Base-by-base conservation (phyloP, 2,329 filamentous ascomycete genomes). In the Colletotrichum echinochloae region DNA sequence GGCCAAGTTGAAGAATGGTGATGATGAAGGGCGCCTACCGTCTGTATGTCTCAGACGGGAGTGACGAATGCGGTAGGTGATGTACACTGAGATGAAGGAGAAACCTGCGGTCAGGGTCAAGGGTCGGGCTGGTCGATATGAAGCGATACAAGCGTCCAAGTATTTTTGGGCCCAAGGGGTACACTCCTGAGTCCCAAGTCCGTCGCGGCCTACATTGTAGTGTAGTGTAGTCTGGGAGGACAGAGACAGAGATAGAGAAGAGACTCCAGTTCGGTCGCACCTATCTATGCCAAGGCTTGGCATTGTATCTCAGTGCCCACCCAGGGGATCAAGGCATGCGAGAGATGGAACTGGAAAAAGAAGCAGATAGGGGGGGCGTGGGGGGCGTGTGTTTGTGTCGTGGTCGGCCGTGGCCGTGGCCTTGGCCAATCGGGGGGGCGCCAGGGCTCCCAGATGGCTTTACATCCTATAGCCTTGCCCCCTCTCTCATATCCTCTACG, bases 1-100 rank as follows among this genome's bases (percentile, higher is more conserved):
- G n/a, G 77, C 74, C 54, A 74, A 69, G 18, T 73, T 81, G 66
- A 59, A 44, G 48, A 46, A 49, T n/a, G 18, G 12, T 60, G 18
- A 18, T 60, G 28, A 26, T 35, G 37, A 49, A 48, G n/a, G 56
- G 62, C 63, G 66, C 60, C 48, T 70, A 56, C 62, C 55, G 62
- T 66, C 57, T 18, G 20, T 28, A 33, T 60, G 57, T 60, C 62
- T 70, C 66, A 66, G 66, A 63, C 30, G 26, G 16, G 65, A 30
- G 49, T 66, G 28, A 66, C 63, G 28, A 28, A 49, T 46, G 26
- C 56, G 56, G 66, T 30, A 66, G 52, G 28, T 37, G 52, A 46
- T 46, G 67, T 67, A 67, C 64, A 62, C 60, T 23, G 46, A 41
- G 56, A 37, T 39, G 64, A 52, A 51, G 23, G 28, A 52, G 33